Conservation (phyloP, 2,329 filamentous ascomycete species). For the Penicillium sp. region DNA sequence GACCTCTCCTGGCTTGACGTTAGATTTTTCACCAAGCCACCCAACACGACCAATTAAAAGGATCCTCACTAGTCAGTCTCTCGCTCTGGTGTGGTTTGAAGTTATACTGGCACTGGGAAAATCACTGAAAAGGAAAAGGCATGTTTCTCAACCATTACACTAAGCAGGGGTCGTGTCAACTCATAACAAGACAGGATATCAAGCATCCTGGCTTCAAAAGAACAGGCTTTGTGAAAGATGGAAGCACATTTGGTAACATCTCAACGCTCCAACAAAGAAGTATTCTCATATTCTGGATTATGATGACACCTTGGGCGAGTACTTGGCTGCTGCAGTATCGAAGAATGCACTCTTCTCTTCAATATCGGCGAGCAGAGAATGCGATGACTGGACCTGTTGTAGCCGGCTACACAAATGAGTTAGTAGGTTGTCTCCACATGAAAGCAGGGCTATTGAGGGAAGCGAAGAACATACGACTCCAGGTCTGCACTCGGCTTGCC, state of each 20-base stretch:
- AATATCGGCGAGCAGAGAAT: conserved; percentile 70
- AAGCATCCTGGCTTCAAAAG: conserved; percentile 18
- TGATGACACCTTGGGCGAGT: conserved; percentile 69
- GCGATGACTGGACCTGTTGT: conserved; percentile 58
- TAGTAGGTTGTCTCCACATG: conserved; percentile 17
- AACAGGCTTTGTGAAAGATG: conserved; percentile 20
- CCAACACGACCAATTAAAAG: no score
- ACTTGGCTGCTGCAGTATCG: conserved; percentile 81
- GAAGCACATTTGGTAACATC: conserved; percentile 14
- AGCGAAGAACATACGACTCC: conserved; percentile 54
- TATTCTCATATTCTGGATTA: conserved; percentile 13
- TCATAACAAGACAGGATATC: conserved; percentile 25
- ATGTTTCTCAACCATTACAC: conserved; percentile 14
- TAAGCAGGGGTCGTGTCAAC: conserved; percentile 24
- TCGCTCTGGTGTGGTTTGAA: no score
- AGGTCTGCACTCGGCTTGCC: conserved; percentile 69
- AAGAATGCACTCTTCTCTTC: conserved; percentile 85
- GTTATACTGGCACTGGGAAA: no score
- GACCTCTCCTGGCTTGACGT: no score
- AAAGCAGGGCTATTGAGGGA: not conserved
- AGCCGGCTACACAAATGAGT: conserved; percentile 34
- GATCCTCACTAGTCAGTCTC: no score
- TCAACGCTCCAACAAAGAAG: conserved; percentile 7
- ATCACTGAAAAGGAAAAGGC: conserved; percentile 2
- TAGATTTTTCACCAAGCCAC: no score